Evolutionary conservation across 2,329 filamentous ascomycete species (phyloP).

Genomic region (Aspergillus uvarum): DNA sequence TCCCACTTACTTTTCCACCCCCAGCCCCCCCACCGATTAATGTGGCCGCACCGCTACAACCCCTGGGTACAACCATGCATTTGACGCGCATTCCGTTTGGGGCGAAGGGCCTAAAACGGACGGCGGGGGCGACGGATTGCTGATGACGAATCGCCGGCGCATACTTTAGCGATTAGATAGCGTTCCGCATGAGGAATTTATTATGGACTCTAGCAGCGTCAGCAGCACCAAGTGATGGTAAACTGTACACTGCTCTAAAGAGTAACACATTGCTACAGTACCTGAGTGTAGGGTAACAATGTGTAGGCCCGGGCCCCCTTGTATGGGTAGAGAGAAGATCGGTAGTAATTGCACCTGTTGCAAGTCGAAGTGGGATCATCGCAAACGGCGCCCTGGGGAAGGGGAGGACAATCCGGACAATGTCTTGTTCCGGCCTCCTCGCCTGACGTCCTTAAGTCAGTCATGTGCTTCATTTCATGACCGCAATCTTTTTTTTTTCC

Average conservation of each 20-base stretch:
- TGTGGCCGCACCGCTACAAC: neutral
- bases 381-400: neutral
- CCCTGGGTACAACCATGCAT: slow-evolving; percentile 2
- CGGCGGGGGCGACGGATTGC: slow-evolving; percentile 3
- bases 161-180: neutral
- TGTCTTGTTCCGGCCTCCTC: neutral
- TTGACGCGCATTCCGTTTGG: slow-evolving; percentile 8
- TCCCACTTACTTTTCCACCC: neutral
- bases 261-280: neutral
- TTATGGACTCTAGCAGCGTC: neutral
- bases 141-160: slow-evolving; percentile 7
- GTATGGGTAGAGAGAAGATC: neutral
- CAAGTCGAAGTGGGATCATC: neutral
- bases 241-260: neutral
- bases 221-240: neutral
- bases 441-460: neutral
- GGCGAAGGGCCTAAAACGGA: neutral
- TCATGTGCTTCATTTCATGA: neutral
- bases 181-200: neutral
- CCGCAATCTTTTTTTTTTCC: too few relatives aligned
- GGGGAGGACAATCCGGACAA: neutral
- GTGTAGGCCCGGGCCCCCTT: neutral
- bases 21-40: neutral
- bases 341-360: neutral
- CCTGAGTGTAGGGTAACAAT: neutral